Evolutionary conservation across 202 grass and related monocot genomes (phyloP).

Genomic region (Zoysia matrella): DNA sequence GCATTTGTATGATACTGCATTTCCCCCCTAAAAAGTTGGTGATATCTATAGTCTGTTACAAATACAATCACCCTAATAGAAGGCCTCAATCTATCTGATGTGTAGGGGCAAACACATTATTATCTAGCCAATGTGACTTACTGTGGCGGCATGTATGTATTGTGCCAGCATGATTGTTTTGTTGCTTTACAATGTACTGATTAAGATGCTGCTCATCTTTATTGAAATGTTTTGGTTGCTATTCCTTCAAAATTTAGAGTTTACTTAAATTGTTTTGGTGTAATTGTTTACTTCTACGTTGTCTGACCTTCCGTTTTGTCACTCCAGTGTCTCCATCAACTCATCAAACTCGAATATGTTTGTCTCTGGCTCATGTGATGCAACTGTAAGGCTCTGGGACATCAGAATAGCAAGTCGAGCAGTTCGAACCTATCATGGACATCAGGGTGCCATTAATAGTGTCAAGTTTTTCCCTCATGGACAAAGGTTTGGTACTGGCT

Average conservation of each 20-base stretch:
- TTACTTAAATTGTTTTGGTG: neutral
- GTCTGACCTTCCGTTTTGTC: conserved; percentile 28
- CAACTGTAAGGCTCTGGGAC: conserved; percentile 94
- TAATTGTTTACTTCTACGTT: conserved; percentile 2
- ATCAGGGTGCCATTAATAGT: conserved; percentile 80
- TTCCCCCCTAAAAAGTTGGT: neutral
- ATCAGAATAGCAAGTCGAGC: conserved; percentile 90
- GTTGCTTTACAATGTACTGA: neutral
- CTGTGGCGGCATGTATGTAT: too few relatives aligned
- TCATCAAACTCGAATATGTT: conserved; percentile 87
- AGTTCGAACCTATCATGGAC: conserved; percentile 91
- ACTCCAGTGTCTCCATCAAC: conserved; percentile 86
- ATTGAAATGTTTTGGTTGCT: conserved; percentile 18
- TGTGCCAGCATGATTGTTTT: too few relatives aligned
- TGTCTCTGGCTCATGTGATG: conserved; percentile 94
- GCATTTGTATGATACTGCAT: neutral
- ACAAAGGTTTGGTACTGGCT: conserved; percentile 95
- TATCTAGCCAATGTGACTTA: too few relatives aligned
- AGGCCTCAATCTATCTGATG: conserved; percentile 1
- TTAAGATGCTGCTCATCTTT: conserved; percentile 12
- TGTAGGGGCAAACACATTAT: conserved; percentile 1
- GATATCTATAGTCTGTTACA: conserved; percentile 17
- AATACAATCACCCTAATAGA: conserved; percentile 5
- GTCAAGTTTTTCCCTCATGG: conserved; percentile 98
- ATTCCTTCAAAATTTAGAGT: neutral